Evolutionary conservation across 306 rosid species (phyloP).

Genomic region (Betula pendula): DNA sequence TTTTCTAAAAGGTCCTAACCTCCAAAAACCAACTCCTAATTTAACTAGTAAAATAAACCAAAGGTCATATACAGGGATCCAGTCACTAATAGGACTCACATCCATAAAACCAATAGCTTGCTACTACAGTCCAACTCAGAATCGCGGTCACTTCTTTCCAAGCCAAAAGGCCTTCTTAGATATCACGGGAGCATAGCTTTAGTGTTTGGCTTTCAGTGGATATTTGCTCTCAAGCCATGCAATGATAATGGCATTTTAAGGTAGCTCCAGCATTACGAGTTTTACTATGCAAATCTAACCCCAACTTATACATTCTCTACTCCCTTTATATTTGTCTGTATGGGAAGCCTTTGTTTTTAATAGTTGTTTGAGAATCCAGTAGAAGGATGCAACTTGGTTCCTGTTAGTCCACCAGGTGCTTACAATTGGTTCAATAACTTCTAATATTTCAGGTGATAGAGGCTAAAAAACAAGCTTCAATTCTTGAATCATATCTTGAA

Average conservation of each 20-base stretch:
- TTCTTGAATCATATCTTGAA: constrained; percentile 88
- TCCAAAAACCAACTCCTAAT: too few relatives aligned
- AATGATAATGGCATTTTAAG: too few relatives aligned
- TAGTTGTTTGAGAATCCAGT: background rate
- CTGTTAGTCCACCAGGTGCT: background rate
- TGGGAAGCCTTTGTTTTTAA: background rate
- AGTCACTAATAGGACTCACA: too few relatives aligned
- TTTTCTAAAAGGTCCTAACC: too few relatives aligned
- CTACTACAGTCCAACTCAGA: too few relatives aligned
- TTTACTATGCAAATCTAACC: background rate
- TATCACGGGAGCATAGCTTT: too few relatives aligned
- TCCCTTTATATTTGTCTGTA: background rate
- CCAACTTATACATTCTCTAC: background rate
- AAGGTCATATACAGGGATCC: too few relatives aligned
- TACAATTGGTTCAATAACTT: background rate
- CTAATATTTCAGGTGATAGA: constrained; percentile 61
- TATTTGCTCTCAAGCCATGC: too few relatives aligned
- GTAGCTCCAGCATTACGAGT: background rate
- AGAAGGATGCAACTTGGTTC: background rate
- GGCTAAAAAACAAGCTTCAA: constrained; percentile 57
- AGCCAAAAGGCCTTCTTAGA: too few relatives aligned
- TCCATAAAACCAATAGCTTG: too few relatives aligned
- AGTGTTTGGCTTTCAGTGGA: too few relatives aligned
- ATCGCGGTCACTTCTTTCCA: background rate
- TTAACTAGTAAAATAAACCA: too few relatives aligned